phyloP scores from a whole-genome alignment of 1,284 basidiomycete species.

The Naganishia sp. region DNA sequence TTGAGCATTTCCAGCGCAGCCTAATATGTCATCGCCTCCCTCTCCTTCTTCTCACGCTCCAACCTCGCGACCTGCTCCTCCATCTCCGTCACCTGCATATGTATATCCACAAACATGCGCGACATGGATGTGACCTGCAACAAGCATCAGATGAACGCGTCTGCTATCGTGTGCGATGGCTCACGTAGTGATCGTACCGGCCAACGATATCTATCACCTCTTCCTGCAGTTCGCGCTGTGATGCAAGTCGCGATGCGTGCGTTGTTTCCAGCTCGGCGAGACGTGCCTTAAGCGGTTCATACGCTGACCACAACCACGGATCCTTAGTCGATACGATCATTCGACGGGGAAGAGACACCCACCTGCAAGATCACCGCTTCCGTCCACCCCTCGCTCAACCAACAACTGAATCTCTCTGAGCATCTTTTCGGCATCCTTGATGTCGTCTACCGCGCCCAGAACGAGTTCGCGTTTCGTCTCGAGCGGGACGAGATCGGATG shows the following conservation, averaged over 20 bases:
- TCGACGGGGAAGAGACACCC: not conserved
- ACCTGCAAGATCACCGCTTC: slow-evolving; percentile 27
- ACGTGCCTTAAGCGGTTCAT: slow-evolving; percentile 15
- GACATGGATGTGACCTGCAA: slow-evolving; percentile 25
- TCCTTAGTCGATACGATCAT: too few relatives aligned
- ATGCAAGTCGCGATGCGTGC: slow-evolving; percentile 1
- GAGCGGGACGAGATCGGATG: slow-evolving; percentile 10
- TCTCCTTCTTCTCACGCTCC: slow-evolving; percentile 25
- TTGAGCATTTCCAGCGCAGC: not conserved
- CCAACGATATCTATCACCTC: slow-evolving; percentile 10
- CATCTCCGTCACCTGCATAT: slow-evolving; percentile 23
- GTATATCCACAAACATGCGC: slow-evolving; percentile 23
- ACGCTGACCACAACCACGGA: not conserved
- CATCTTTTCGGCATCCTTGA: slow-evolving; percentile 13
- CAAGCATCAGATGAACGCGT: not conserved
- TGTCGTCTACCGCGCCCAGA: slow-evolving; percentile 11
- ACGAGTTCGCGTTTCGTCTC: slow-evolving; percentile 24
- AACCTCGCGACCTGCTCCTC: slow-evolving; percentile 26
- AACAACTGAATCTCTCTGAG: slow-evolving; percentile 25
- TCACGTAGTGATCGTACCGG: slow-evolving; percentile 28
- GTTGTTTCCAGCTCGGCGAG: not conserved
- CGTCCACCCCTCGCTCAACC: slow-evolving; percentile 17
- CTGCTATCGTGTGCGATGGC: not conserved
- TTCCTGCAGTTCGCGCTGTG: slow-evolving; percentile 18
- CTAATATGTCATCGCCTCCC: slow-evolving; percentile 28